Evolutionary conservation across 2,329 filamentous ascomycete genomes (phyloP).

Genomic region (Tolypocladium tundrense): DNA sequence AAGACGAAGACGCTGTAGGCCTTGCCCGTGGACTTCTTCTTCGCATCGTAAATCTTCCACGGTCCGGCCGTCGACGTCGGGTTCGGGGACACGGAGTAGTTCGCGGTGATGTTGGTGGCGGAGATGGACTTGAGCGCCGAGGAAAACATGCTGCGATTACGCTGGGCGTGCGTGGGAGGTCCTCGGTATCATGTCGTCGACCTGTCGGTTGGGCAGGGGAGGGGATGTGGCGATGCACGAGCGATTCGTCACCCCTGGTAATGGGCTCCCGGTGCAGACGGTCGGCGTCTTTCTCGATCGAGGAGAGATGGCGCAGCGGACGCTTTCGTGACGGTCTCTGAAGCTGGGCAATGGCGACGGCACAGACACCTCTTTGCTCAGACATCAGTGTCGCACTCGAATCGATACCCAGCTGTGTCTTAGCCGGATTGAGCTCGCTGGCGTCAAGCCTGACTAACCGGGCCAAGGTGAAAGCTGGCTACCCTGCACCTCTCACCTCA

Average conservation of each 20-base stretch:
- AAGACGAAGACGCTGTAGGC: slow-evolving; percentile 88
- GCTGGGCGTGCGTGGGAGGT: slow-evolving; percentile 7
- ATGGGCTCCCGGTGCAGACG: background rate
- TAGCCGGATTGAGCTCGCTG: background rate
- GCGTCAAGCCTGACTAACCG: background rate
- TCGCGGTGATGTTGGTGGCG: slow-evolving; percentile 79
- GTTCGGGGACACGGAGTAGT: slow-evolving; percentile 73
- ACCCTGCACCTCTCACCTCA: background rate
- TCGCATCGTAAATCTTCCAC: slow-evolving; percentile 97
- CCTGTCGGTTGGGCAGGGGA: background rate
- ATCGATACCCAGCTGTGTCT: background rate
- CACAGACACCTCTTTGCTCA: background rate
- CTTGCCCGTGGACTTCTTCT: slow-evolving; percentile 90
- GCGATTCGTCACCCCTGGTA: background rate
- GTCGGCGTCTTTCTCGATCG: background rate
- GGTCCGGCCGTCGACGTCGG: slow-evolving; percentile 75
- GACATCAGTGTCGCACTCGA: background rate
- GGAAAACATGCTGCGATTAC: slow-evolving; percentile 62
- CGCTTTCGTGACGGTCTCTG: background rate
- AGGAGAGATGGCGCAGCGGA: background rate
- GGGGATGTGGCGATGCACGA: background rate
- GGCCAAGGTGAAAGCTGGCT: background rate
- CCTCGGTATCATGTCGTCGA: slow-evolving; percentile 16
- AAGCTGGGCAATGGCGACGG: background rate
- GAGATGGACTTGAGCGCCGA: slow-evolving; percentile 89